Evolutionary conservation across 257 asterid species (phyloP).

Genomic region (Mentha longifolia): DNA sequence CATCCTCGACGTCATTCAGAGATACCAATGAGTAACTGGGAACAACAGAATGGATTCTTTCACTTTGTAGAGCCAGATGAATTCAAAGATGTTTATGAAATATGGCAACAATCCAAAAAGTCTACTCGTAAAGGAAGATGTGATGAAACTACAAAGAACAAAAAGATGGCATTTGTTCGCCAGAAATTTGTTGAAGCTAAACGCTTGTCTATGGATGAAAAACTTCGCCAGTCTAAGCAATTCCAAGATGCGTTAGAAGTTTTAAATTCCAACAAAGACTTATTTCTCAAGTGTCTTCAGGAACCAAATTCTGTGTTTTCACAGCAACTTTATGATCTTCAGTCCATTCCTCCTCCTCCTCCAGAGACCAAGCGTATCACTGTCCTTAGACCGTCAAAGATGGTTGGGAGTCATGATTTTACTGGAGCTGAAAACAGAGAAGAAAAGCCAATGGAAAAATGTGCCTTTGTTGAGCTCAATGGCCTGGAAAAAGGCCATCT

Average conservation of each 20-base stretch:
- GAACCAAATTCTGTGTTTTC: slow-evolving; percentile 82
- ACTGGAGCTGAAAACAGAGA: slow-evolving; percentile 49
- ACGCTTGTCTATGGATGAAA: slow-evolving; percentile 78
- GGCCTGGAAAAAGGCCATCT: slow-evolving; percentile 43
- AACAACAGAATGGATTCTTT: slow-evolving; percentile 62
- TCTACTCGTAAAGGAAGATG: slow-evolving; percentile 57
- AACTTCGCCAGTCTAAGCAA: slow-evolving; percentile 79
- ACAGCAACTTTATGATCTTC: slow-evolving; percentile 58
- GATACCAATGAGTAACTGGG: slow-evolving; percentile 67
- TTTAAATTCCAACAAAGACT: slow-evolving; percentile 81
- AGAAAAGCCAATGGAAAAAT: slow-evolving; percentile 46
- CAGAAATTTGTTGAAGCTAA: slow-evolving; percentile 93
- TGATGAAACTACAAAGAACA: slow-evolving; percentile 48
- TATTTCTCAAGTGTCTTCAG: slow-evolving; percentile 84
- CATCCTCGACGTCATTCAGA: slow-evolving; percentile 69
- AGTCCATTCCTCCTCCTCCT: slow-evolving; percentile 65
- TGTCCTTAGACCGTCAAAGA: slow-evolving; percentile 86
- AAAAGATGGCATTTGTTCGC: slow-evolving; percentile 82
- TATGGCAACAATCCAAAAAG: slow-evolving; percentile 61
- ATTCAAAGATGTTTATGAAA: slow-evolving; percentile 69
- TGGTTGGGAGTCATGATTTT: slow-evolving; percentile 50
- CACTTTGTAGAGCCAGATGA: slow-evolving; percentile 54
- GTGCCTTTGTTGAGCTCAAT: slow-evolving; percentile 42
- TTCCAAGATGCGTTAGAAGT: slow-evolving; percentile 92
- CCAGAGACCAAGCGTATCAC: slow-evolving; percentile 87